These are phyloP conservation scores for Colletotrichum nymphaeae DNA, from an alignment of 2,329 filamentous ascomycete genomes.

Conservation along the genomic window DNA sequence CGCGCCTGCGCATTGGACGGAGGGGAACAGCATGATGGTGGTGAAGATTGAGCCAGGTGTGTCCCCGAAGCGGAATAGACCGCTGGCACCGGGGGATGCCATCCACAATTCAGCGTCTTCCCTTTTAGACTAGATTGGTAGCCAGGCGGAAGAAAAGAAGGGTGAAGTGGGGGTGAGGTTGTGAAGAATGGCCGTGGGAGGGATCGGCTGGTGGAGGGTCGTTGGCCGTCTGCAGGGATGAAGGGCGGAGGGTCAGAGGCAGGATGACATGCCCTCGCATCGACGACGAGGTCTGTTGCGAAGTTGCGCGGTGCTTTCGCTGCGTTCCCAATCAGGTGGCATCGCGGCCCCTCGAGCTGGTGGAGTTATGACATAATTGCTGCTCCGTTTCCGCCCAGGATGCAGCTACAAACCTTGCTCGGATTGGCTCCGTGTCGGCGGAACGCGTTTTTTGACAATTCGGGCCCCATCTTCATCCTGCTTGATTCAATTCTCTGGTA, in stretches of 20 bases:
- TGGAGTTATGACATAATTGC: constrained; percentile 40
- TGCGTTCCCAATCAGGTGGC: constrained; percentile 33
- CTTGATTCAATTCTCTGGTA: neutral
- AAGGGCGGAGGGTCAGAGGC: constrained; percentile 36
- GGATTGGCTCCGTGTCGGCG: neutral
- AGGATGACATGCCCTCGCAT: constrained; percentile 44
- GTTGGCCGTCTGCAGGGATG: constrained; percentile 29
- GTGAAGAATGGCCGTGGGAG: neutral
- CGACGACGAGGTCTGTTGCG: neutral
- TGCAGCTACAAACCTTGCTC: constrained; percentile 6
- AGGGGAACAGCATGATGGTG: constrained; percentile 6
- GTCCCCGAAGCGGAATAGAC: constrained; percentile 5
- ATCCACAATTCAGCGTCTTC: constrained; percentile 1
- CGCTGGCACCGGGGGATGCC: neutral
- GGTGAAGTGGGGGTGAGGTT: constrained; percentile 1
- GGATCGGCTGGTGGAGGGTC: constrained; percentile 3
- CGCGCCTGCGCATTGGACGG: neutral
- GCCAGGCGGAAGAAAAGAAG: neutral
- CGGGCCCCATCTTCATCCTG: neutral
- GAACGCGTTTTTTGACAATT: neutral
- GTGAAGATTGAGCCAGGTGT: constrained; percentile 2
- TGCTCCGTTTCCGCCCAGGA: constrained; percentile 18
- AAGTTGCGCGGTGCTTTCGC: neutral
- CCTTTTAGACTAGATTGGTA: neutral
- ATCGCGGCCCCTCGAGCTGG: constrained; percentile 12